phyloP scores from a whole-genome alignment of 495 filamentous ascomycete species.

The Podospora anserina region DNA sequence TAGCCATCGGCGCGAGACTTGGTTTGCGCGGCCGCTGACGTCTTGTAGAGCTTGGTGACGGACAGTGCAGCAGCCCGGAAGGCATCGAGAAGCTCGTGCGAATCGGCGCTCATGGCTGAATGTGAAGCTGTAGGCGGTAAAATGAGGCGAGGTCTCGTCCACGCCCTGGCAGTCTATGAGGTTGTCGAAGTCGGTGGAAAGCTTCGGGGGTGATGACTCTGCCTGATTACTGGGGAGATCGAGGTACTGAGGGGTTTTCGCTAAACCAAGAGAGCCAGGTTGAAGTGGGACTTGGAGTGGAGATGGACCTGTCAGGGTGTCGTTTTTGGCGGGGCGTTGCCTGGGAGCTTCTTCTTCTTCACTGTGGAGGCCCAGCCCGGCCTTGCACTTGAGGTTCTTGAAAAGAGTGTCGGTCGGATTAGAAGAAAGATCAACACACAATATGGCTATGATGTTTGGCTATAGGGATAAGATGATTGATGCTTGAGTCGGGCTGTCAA shows the following conservation, averaged over 20 bases:
- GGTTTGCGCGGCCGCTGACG: conserved; percentile 70
- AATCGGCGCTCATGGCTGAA: conserved; percentile 46
- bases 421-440: background rate
- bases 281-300: conserved; percentile 14
- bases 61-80: conserved; percentile 92
- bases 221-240: background rate
- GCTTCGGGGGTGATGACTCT: background rate
- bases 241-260: conserved; percentile 23
- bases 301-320: background rate
- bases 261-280: conserved; percentile 15
- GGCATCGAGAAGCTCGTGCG: conserved; percentile 75
- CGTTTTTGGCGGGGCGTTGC: conserved; percentile 4
- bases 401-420: background rate
- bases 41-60: conserved; percentile 94
- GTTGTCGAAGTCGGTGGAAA: conserved; percentile 10
- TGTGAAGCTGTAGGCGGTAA: background rate
- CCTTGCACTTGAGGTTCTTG: background rate
- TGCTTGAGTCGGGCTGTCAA: background rate
- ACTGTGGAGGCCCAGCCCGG: background rate
- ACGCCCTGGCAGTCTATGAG: background rate
- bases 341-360: background rate
- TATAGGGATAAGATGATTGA: background rate
- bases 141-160: background rate
- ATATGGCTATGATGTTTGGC: background rate
- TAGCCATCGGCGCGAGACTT: conserved; percentile 76